Evolutionary conservation across 164 flowering plant species (phyloP).

Genomic region (Macadamia tetraphylla): DNA sequence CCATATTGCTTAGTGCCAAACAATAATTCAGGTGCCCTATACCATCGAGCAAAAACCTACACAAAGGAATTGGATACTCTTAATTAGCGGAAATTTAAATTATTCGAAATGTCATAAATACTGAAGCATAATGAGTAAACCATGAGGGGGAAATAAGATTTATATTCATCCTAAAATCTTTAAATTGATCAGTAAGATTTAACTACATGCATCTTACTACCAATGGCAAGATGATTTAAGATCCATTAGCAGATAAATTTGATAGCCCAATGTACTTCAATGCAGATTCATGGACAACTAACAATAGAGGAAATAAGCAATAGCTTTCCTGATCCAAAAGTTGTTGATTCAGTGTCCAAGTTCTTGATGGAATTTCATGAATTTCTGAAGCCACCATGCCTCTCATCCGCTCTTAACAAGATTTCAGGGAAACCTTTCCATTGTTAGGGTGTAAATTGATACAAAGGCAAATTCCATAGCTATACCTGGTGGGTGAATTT

Average conservation of each 20-base stretch:
- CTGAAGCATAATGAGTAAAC: too few relatives aligned
- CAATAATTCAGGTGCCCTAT: conserved; percentile 94
- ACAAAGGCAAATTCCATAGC: neutral
- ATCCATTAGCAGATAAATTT: neutral
- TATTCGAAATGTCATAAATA: too few relatives aligned
- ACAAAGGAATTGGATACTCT: neutral
- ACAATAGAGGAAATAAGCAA: neutral
- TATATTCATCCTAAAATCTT: neutral
- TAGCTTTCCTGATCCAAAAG: neutral
- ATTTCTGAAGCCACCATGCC: neutral
- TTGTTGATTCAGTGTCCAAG: neutral
- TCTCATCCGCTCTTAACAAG: neutral
- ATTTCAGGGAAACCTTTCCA: neutral
- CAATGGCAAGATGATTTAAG: neutral
- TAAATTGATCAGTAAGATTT: neutral
- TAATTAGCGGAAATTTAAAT: too few relatives aligned
- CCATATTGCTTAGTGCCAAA: conserved; percentile 98
- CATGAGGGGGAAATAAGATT: neutral
- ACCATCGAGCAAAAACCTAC: conserved; percentile 98
- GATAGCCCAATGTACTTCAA: neutral
- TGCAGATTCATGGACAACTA: neutral
- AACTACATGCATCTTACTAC: neutral
- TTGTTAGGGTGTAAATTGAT: neutral
- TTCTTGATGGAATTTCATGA: neutral
- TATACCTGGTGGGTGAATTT: conserved; percentile 88